Evolutionary conservation across 139 green algal genomes (phyloP).

Genomic region (Micractinium sp.): DNA sequence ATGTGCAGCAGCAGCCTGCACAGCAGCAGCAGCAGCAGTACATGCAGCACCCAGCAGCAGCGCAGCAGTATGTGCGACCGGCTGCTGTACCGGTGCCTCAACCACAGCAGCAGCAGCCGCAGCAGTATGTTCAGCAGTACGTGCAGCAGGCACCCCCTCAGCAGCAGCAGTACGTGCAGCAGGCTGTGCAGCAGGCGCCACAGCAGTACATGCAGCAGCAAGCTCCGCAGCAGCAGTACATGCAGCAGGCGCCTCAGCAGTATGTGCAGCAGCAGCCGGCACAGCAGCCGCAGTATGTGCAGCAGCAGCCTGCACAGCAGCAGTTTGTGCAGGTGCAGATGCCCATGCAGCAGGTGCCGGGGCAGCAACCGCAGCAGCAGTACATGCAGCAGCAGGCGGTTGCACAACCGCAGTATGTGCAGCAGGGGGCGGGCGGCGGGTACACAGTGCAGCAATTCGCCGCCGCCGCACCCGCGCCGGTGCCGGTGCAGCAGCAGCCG

Average conservation of each 20-base stretch:
- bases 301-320: neutral
- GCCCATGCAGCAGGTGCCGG: neutral
- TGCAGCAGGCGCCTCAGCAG: conserved; percentile 25
- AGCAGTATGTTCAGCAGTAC: conserved; percentile 15
- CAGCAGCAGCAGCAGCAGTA: neutral
- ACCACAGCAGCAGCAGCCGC: neutral
- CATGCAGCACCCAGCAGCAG: neutral
- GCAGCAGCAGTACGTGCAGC: conserved; percentile 7
- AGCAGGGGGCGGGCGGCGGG: neutral
- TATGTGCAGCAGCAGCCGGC: neutral
- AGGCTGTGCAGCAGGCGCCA: neutral
- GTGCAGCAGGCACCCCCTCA: neutral
- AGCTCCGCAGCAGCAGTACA: neutral
- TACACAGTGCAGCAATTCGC: neutral
- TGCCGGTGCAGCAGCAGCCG: neutral
- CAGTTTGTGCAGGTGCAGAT: neutral
- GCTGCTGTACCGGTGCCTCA: neutral
- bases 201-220: neutral
- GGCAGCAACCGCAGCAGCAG: neutral
- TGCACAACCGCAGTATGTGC: neutral
- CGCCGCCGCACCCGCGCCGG: neutral
- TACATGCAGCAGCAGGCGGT: neutral
- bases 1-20: neutral
- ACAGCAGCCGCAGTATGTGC: neutral
- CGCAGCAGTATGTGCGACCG: neutral